Evolutionary conservation across 139 green algal genomes (phyloP).

Genomic region (Chlorella sp.): DNA sequence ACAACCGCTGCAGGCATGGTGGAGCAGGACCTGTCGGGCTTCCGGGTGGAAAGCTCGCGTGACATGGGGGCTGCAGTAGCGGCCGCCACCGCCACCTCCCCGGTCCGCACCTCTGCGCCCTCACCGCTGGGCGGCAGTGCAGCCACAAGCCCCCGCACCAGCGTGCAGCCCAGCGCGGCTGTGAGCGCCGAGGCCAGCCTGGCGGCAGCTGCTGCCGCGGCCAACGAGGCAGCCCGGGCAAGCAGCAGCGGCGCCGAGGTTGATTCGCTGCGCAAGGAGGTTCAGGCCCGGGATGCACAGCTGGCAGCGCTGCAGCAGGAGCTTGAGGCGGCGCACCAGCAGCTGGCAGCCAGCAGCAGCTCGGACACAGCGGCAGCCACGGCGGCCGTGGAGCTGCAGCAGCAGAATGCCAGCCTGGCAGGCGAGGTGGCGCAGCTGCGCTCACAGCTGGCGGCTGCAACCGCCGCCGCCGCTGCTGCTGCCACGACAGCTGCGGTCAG

Average conservation of each 20-base stretch:
- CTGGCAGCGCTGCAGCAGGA: constrained; percentile 10
- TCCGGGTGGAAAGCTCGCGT: constrained; percentile 8
- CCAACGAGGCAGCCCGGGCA: background rate
- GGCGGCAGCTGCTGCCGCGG: too few species aligned
- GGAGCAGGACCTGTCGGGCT: constrained; percentile 24
- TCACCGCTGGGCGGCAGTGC: background rate
- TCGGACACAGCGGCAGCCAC: background rate
- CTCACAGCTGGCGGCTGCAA: background rate
- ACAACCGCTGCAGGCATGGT: background rate
- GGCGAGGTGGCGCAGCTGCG: constrained; percentile 21
- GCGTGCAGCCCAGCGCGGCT: background rate
- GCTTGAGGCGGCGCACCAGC: background rate
- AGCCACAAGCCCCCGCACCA: background rate
- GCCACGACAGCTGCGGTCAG: constrained; percentile 1
- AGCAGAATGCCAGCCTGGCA: constrained; percentile 1
- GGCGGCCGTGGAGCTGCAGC: background rate
- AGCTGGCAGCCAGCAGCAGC: background rate
- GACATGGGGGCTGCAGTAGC: background rate
- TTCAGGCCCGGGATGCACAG: background rate
- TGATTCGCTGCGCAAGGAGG: constrained; percentile 8
- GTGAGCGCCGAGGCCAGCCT: background rate
- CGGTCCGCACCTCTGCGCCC: too few species aligned
- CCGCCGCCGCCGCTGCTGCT: background rate
- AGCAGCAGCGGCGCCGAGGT: constrained; percentile 5
- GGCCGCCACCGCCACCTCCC: background rate